Conservation (phyloP, 306 rosid genomes). For the Malus asiatica region DNA sequence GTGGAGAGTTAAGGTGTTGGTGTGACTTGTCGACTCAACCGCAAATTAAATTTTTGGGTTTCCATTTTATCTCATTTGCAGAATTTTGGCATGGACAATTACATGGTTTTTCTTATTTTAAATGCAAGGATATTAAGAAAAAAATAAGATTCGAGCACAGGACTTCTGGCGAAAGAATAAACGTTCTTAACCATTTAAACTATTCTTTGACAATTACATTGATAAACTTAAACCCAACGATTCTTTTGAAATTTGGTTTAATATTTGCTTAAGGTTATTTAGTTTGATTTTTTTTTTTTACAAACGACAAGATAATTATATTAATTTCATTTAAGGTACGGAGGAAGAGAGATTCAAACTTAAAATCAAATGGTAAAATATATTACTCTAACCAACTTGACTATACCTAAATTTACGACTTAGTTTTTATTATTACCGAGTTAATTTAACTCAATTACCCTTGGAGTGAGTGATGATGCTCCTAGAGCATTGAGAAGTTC, state of each 20-base stretch:
- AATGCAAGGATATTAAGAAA: not conserved
- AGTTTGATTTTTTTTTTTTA: too few species aligned
- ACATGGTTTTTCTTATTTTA: not conserved
- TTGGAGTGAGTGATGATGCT: not conserved
- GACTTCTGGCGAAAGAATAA: too few species aligned
- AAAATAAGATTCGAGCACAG: rapidly evolving
- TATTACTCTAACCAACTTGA: not conserved
- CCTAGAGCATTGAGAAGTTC: not conserved
- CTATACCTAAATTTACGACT: too few species aligned
- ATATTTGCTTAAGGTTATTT: not conserved
- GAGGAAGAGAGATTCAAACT: too few species aligned
- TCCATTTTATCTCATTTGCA: not conserved
- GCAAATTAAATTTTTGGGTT: not conserved
- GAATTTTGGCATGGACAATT: not conserved
- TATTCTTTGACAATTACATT: too few species aligned
- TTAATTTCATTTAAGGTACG: too few species aligned
- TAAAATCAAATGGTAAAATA: too few species aligned
- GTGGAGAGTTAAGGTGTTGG: not conserved
- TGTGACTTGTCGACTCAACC: not conserved
- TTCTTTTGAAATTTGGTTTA: not conserved
- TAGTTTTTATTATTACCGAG: too few species aligned
- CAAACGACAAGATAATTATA: not conserved
- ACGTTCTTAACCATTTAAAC: too few species aligned
- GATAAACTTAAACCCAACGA: not conserved
- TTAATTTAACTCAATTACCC: not conserved